Evolutionary conservation across 306 rosid species (phyloP).

Genomic region (Amphicarpaea edgeworthii): DNA sequence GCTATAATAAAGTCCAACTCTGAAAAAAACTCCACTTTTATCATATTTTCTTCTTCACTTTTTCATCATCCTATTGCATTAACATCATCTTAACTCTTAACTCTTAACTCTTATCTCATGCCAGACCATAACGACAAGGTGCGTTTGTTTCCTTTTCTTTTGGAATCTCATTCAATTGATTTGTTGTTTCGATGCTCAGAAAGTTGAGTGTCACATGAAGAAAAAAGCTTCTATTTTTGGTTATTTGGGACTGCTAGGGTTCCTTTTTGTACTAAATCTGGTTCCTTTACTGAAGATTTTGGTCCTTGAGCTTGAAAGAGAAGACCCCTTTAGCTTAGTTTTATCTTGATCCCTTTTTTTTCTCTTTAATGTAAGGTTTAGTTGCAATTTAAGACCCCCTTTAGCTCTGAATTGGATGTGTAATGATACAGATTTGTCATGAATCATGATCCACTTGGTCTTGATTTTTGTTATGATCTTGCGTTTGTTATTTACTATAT

Average conservation of each 20-base stretch:
- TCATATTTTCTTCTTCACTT: conserved; percentile 40
- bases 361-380: background rate
- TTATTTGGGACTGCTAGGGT: conserved; percentile 12
- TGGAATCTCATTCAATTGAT: background rate
- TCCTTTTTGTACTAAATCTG: background rate
- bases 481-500: conserved; percentile 24
- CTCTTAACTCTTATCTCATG: too few relatives aligned
- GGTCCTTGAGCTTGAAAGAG: background rate
- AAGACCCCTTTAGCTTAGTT: background rate
- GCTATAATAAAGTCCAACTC: background rate
- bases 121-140: conserved; percentile 79
- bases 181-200: conserved; percentile 12
- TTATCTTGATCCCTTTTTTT: conserved; percentile 38
- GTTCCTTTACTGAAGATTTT: background rate
- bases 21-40: conserved; percentile 37
- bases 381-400: background rate
- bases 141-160: conserved; percentile 18
- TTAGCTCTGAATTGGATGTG: conserved; percentile 24
- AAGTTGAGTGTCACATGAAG: background rate
- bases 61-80: conserved; percentile 3
- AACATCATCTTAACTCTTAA: background rate
- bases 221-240: conserved; percentile 17
- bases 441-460: conserved; percentile 4
- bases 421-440: conserved; percentile 2
- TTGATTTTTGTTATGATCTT: conserved; percentile 4